Evolutionary conservation across 352 stramenopile genomes (phyloP).

Genomic region (Phytophthora nicotianae): DNA sequence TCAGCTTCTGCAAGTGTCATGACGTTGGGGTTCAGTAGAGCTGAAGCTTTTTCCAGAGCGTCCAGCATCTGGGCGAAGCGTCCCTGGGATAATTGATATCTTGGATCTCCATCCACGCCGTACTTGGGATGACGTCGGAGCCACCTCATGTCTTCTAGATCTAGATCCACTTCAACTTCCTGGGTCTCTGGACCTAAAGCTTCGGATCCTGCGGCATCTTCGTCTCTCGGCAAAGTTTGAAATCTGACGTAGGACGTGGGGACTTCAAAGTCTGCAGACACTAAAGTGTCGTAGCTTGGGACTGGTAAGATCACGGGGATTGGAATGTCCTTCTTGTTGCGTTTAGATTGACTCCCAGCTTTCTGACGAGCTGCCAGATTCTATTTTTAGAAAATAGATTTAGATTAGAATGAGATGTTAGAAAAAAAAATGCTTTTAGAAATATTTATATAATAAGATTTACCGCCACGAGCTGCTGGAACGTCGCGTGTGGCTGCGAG

Average conservation of each 20-base stretch:
- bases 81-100: constrained; percentile 74
- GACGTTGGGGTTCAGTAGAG: constrained; percentile 78
- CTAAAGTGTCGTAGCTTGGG: constrained; percentile 66
- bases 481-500: constrained; percentile 53
- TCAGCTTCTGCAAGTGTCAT: constrained; percentile 77
- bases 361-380: constrained; percentile 67
- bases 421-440: constrained; percentile 5
- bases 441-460: constrained; percentile 9
- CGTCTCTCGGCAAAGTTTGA: constrained; percentile 58
- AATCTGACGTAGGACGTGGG: constrained; percentile 87
- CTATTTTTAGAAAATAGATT: constrained; percentile 31
- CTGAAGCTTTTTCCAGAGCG: constrained; percentile 84
- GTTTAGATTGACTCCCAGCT: constrained; percentile 37
- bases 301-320: constrained; percentile 83
- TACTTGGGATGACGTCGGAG: constrained; percentile 84
- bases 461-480: constrained; percentile 79
- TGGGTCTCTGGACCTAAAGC: constrained; percentile 36
- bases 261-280: constrained; percentile 70
- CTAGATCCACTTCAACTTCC: constrained; percentile 77
- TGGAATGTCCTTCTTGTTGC: constrained; percentile 89
- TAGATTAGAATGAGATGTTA: too few relatives aligned
- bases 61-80: constrained; percentile 86
- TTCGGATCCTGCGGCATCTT: constrained; percentile 28
- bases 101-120: constrained; percentile 76
- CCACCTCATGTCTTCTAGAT: constrained; percentile 90